A percentile compares a stretch with the other conserved stretches of the same genome.
phyloP scores from a whole-genome alignment of 108 stramenopile genomes.

The Nitzschia sp. region DNA sequence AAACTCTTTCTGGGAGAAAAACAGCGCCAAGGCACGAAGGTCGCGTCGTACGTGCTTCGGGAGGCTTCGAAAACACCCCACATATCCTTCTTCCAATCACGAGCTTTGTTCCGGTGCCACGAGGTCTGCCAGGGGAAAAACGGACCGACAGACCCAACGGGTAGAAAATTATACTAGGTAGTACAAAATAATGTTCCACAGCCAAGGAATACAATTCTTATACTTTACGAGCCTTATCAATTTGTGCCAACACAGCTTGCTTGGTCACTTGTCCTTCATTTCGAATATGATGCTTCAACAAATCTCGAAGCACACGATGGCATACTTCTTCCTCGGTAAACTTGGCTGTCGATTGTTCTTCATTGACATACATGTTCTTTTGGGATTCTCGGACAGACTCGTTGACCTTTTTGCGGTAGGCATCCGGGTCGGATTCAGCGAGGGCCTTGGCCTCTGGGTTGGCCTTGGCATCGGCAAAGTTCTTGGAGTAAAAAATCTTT shows the following conservation, averaged over 20 bases:
- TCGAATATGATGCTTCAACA: constrained; percentile 62
- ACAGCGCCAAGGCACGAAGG: too few species aligned
- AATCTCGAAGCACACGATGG: constrained; percentile 70
- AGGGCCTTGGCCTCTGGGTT: constrained; percentile 65
- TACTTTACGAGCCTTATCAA: constrained; percentile 62
- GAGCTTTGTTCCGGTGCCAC: too few species aligned
- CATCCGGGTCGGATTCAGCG: constrained; percentile 52
- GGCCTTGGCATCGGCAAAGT: constrained; percentile 66
- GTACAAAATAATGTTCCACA: too few species aligned
- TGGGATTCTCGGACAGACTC: constrained; percentile 77
- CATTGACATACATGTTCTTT: constrained; percentile 71
- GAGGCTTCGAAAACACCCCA: too few species aligned
- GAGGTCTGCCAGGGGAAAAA: too few species aligned
- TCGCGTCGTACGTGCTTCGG: too few species aligned
- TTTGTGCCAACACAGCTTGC: constrained; percentile 45
- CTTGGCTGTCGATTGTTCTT: constrained; percentile 58
- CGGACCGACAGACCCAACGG: too few species aligned
- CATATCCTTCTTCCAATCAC: too few species aligned
- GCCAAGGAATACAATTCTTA: constrained; percentile 30
- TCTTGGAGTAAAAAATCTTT: constrained; percentile 94
- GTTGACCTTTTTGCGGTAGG: constrained; percentile 64
- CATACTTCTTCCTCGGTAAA: constrained; percentile 65
- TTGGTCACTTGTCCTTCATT: constrained; percentile 55
- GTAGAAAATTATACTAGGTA: too few species aligned
- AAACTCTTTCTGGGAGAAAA: too few species aligned